Evolutionary conservation across 768 basidiomycete genomes (phyloP).

Genomic region (Mycena belliarum): DNA sequence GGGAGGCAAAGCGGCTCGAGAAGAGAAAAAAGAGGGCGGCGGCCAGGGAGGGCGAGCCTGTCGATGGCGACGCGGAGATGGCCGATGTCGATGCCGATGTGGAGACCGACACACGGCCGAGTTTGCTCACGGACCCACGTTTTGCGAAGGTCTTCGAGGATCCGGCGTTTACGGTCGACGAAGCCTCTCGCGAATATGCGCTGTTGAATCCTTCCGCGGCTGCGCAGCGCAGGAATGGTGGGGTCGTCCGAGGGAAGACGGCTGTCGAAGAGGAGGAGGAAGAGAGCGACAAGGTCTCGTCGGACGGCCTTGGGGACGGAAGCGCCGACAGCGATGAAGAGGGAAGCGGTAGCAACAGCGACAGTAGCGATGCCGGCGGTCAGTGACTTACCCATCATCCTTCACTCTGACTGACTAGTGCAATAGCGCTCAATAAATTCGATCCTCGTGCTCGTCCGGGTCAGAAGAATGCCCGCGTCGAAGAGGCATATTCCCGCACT

Average conservation of each 20-base stretch:
- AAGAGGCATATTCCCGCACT: slow-evolving; percentile 46
- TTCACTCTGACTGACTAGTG: neutral
- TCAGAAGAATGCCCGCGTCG: slow-evolving; percentile 46
- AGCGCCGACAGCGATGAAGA: slow-evolving; percentile 45
- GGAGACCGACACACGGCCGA: slow-evolving; percentile 29
- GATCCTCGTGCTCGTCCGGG: slow-evolving; percentile 51
- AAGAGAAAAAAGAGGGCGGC: slow-evolving; percentile 50
- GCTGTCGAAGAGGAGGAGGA: slow-evolving; percentile 90
- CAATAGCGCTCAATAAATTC: slow-evolving; percentile 49
- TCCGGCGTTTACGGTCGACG: slow-evolving; percentile 90
- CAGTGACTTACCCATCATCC: slow-evolving; percentile 15
- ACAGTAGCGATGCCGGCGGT: slow-evolving; percentile 66
- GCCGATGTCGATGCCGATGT: slow-evolving; percentile 26
- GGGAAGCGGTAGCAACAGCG: slow-evolving; percentile 35
- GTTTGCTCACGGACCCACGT: slow-evolving; percentile 79
- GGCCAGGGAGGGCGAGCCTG: slow-evolving; percentile 40
- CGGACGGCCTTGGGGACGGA: slow-evolving; percentile 50
- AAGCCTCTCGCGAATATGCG: slow-evolving; percentile 84
- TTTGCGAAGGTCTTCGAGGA: slow-evolving; percentile 91
- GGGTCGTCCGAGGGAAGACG: slow-evolving; percentile 53
- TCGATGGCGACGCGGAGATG: slow-evolving; percentile 36
- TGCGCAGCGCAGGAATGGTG: slow-evolving; percentile 47
- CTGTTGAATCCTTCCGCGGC: slow-evolving; percentile 87
- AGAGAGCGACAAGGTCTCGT: slow-evolving; percentile 72
- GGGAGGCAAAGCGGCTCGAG: slow-evolving; percentile 55